Percentiles rank a stretch among this genome's conserved stretches.
Evolutionary conservation across 208 protist species (phyloP).

Genomic region (Jaenimonas drosophilae): DNA sequence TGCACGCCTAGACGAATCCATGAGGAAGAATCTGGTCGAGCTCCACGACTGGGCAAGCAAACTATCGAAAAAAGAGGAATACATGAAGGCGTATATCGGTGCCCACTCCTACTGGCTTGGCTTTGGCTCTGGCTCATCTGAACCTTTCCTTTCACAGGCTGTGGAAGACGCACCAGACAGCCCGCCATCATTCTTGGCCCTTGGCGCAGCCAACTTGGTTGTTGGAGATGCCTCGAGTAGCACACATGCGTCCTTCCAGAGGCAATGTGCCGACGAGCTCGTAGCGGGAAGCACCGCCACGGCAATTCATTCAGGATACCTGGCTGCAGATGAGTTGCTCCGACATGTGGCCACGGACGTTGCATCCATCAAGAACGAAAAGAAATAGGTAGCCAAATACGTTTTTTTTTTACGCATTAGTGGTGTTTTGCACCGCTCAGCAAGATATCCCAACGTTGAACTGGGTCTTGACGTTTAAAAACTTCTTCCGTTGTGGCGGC

Average conservation of each 20-base stretch:
- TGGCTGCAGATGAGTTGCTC: constrained; percentile 14
- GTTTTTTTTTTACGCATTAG: not conserved
- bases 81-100: constrained; percentile 58
- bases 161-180: constrained; percentile 1
- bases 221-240: constrained; percentile 70
- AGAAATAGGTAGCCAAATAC: not conserved
- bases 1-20: constrained; percentile 24
- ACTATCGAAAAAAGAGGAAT: constrained; percentile 14
- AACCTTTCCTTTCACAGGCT: constrained; percentile 16
- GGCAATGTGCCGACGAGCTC: constrained; percentile 24
- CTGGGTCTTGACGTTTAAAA: too few relatives aligned
- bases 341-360: not conserved
- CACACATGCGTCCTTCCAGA: constrained; percentile 21
- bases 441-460: too few relatives aligned
- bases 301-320: constrained; percentile 31
- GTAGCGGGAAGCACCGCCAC: constrained; percentile 39
- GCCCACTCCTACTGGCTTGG: constrained; percentile 76
- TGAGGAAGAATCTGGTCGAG: constrained; percentile 20
- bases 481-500: too few relatives aligned
- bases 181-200: constrained; percentile 10
- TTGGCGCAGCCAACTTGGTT: constrained; percentile 27
- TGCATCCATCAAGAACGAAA: too few relatives aligned
- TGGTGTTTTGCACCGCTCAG: too few relatives aligned
- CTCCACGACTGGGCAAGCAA: constrained; percentile 32
- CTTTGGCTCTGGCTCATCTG: constrained; percentile 54